Conservation (phyloP, 257 asterid genomes). For the Fraxinus anomala region DNA sequence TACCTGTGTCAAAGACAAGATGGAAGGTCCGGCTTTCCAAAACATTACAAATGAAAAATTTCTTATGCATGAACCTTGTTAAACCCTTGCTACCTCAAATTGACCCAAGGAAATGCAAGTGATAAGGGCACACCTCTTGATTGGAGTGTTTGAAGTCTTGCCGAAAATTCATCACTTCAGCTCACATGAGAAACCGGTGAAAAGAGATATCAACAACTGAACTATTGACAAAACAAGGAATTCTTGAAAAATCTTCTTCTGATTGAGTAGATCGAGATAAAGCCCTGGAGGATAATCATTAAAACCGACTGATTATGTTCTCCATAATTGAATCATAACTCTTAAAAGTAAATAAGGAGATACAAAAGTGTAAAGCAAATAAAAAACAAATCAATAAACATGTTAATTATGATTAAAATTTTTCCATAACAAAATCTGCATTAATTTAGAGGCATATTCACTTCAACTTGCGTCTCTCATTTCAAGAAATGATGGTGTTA, state of each 20-base stretch:
- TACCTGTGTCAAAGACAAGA: not conserved
- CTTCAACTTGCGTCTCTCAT: not conserved
- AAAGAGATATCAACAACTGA: slow-evolving; percentile 22
- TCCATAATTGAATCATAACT: not conserved
- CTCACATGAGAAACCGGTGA: slow-evolving; percentile 31
- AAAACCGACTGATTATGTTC: not conserved
- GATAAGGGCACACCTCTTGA: slow-evolving; percentile 43
- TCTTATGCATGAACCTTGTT: not conserved
- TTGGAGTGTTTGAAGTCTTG: too few relatives aligned
- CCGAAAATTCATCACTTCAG: slow-evolving; percentile 59
- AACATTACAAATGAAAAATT: not conserved
- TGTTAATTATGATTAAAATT: too few relatives aligned
- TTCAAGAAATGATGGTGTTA: not conserved
- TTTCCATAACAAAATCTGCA: not conserved
- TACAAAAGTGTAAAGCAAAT: not conserved
- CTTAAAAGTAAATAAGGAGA: not conserved
- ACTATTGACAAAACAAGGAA: slow-evolving; percentile 13
- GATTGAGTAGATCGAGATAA: slow-evolving; percentile 20
- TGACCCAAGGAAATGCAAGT: slow-evolving; percentile 11
- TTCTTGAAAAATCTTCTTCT: slow-evolving; percentile 23
- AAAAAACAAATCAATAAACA: not conserved
- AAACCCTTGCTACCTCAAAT: slow-evolving; percentile 8
- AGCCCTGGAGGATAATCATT: slow-evolving; percentile 27
- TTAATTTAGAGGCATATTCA: not conserved
- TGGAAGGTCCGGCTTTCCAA: not conserved